Evolutionary conservation across 2,329 filamentous ascomycete species (phyloP), one percentile per base, ranked within the genome.

Genomic region (Fusarium sp.): DNA sequence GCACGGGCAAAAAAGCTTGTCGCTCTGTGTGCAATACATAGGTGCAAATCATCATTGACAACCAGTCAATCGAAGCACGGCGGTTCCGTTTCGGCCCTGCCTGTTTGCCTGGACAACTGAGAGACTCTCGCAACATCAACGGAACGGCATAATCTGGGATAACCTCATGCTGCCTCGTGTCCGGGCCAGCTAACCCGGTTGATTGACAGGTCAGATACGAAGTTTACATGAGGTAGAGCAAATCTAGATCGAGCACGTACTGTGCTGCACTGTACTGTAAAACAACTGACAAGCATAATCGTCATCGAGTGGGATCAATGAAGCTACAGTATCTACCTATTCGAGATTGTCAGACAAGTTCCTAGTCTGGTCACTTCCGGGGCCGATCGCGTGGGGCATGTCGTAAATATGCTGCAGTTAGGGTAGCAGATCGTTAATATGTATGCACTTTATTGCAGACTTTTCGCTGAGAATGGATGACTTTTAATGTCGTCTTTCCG

Each of bases 21-120:
- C 59, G 45, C 34, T 37, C 16, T 34, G 26, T 26, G 14, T 34
- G 34, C 25, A 14, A 57, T 63, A 55, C 52, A 50, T 69, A 52
- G 30, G 42, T 53, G 57, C 60, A 51, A 53, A 69, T 50, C 54
- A 65, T 66, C 58, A 52, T 26, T 28, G 31, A 18, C 31, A 37
- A 44, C 43, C 60, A 62, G n/a, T 18, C 26, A 41, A 67, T 67
- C 62, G 67, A 73, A 65, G 71, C 69, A 73, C 61, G 69, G 62
- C 61, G 52, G 63, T 59, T 61, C 60, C 58, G 58, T 60, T 65
- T 58, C 57, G 54, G 51, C 41, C 48, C 30, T 70, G 65, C 61
- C 63, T 67, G 26, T 46, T 37, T 37, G 57, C 48, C 61, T 67
- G 19, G 21, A 21, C 41, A 14, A 43, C 13, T 21, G 31, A 41